These are phyloP conservation scores for Posidonia oceanica DNA, from an alignment of 116 monocot species.

Conservation along the genomic window DNA sequence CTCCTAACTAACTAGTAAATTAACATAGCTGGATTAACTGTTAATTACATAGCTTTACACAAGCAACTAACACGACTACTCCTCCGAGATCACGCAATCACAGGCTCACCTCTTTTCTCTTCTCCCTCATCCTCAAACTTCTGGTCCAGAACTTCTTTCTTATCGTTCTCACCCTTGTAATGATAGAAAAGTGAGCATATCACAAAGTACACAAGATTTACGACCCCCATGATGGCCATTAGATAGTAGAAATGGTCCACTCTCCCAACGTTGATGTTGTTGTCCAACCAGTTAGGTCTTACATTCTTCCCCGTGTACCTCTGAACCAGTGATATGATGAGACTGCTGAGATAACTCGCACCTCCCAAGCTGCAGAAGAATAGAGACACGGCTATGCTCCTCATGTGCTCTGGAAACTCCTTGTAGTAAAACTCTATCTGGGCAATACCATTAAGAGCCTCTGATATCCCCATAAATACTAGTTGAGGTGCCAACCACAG, in stretches of 20 bases:
- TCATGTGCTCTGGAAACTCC: constrained; percentile 90
- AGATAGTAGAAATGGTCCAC: constrained; percentile 41
- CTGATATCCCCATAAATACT: constrained; percentile 36
- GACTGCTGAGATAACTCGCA: constrained; percentile 35
- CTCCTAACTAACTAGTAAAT: no score
- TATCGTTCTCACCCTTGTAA: constrained; percentile 18
- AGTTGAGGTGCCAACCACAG: constrained; percentile 65
- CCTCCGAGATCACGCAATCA: no score
- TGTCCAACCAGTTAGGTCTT: constrained; percentile 28
- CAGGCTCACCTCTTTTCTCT: no score
- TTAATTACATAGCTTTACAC: no score
- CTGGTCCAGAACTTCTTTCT: no score
- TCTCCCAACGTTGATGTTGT: constrained; percentile 33
- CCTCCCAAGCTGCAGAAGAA: constrained; percentile 31
- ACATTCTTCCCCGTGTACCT: constrained; percentile 10
- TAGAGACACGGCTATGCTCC: constrained; percentile 54
- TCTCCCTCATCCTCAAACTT: no score
- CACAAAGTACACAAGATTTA: constrained; percentile 37
- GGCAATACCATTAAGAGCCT: constrained; percentile 53
- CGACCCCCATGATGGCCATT: constrained; percentile 13
- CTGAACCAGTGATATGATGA: constrained; percentile 27
- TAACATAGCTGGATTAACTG: no score
- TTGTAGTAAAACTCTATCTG: constrained; percentile 91
- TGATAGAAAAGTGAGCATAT: constrained; percentile 36
- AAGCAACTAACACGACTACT: no score